phyloP scores from a whole-genome alignment of 148 eudicot genomes.

The Cornus florida region DNA sequence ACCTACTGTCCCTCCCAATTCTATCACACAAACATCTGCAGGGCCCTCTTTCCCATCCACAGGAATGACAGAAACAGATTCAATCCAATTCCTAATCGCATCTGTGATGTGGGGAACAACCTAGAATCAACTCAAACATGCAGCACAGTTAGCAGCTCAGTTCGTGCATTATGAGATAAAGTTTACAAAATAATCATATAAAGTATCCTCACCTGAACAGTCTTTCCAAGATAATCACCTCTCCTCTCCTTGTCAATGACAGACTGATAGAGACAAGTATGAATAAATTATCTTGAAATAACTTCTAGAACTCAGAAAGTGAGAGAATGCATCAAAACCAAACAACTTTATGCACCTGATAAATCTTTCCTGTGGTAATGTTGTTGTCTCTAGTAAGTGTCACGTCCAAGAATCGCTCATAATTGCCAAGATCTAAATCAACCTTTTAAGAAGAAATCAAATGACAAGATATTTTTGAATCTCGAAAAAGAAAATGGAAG shows the following conservation, averaged over 20 bases:
- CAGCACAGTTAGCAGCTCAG: constrained; percentile 7
- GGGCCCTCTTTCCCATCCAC: constrained; percentile 92
- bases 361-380: constrained; percentile 95
- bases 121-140: constrained; percentile 37
- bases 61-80: constrained; percentile 68
- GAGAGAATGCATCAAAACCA: neutral
- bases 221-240: constrained; percentile 98
- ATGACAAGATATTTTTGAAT: constrained; percentile 4
- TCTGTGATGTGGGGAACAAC: constrained; percentile 95
- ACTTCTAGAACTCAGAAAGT: neutral
- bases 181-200: neutral
- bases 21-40: constrained; percentile 98
- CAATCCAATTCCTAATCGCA: constrained; percentile 85
- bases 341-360: constrained; percentile 57
- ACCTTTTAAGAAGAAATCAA: constrained; percentile 47
- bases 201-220: constrained; percentile 70
- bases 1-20: constrained; percentile 99
- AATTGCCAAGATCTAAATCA: constrained; percentile 92
- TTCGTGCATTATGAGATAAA: neutral
- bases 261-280: constrained; percentile 48
- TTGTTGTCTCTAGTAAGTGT: constrained; percentile 92
- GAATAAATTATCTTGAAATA: constrained; percentile 5
- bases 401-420: constrained; percentile 90
- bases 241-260: constrained; percentile 83
- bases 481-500: no score